Base-by-base conservation (phyloP, 2,329 filamentous ascomycete genomes). In the Nigrospora oryzae region DNA sequence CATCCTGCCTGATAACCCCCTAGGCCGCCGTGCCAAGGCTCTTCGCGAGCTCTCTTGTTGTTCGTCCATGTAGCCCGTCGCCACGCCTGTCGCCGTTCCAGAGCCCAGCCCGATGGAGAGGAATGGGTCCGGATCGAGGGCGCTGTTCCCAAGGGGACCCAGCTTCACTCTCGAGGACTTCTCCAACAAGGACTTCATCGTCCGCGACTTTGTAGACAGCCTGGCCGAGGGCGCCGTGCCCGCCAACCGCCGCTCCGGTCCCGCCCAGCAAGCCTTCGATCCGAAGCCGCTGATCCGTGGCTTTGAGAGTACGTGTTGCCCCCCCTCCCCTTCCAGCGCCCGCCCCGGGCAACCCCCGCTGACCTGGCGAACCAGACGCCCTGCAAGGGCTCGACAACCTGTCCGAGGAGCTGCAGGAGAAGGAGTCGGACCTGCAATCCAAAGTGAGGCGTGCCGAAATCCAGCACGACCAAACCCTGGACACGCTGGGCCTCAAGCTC, bases 221-320 rank as follows among this genome's bases (percentile, higher is more conserved):
- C 81, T 98, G 46, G 93, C 91, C 42, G 90, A 97, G 51, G 86
- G 75, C 54, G 86, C 89, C 17, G 78, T 89, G 33, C 83, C 87
- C n/a, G 73, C 76, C 17, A 86, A 83, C 58, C 86, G 93, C 44
- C 84, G 87, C 48, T 96, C 90, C 13, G 82, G 79, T 8, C 75
- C 78, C 51, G 72, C 70, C 49, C 74, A 71, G 60, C 74, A 75
- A 49, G 68, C 74, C 5, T 98, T 98, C 68, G 93, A 98, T 59
- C 89, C 93, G 0, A 98, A 98, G 67, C 94, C 93, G 31, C 73
- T 98, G 55, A 98, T 98, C 57, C 83, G 93, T 48, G 90, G 89
- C 1, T 98, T 98, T 63, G 93, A 98, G 61, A 81, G 79, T 82
- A 69, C 51, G 67, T 48, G 38, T 32, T 23, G 36, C 19, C 33